A percentile compares a stretch with the other conserved stretches of the same genome.
Conservation (phyloP, 352 stramenopile species). For the Salisapilia sapeloensis region DNA sequence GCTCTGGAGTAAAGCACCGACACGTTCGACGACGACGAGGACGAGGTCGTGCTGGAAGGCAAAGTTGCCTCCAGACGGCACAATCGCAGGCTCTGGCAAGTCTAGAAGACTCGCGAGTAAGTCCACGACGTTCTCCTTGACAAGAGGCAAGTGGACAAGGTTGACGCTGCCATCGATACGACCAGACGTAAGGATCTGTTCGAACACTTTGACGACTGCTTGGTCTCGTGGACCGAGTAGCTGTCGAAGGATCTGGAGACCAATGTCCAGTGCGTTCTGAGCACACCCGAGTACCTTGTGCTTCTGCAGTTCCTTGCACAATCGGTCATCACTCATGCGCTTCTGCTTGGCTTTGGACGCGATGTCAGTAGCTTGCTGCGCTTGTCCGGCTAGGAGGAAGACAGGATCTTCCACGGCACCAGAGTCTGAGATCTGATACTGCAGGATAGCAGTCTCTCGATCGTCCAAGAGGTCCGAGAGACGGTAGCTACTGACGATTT, state of each 20-base stretch:
- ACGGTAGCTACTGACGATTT: constrained; percentile 80
- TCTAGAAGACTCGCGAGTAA: constrained; percentile 72
- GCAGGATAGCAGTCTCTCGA: constrained; percentile 71
- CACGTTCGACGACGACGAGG: constrained; percentile 50
- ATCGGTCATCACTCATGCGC: constrained; percentile 28
- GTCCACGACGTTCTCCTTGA: constrained; percentile 73
- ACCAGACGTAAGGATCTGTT: constrained; percentile 39
- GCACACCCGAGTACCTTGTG: constrained; percentile 49
- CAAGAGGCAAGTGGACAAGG: constrained; percentile 47
- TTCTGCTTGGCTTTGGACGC: constrained; percentile 32
- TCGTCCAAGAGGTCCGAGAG: constrained; percentile 77
- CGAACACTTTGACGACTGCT: constrained; percentile 41
- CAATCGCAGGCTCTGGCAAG: constrained; percentile 53
- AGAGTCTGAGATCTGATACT: constrained; percentile 78
- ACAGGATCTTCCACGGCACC: constrained; percentile 70
- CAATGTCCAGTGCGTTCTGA: constrained; percentile 65
- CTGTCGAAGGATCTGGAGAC: constrained; percentile 65
- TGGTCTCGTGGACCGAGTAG: constrained; percentile 53
- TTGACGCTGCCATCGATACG: constrained; percentile 39
- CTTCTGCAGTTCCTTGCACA: constrained; percentile 63
- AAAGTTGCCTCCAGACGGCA: constrained; percentile 23
- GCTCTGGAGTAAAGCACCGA: constrained; percentile 65
- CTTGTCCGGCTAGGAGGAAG: constrained; percentile 73
- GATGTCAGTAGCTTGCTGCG: constrained; percentile 52
- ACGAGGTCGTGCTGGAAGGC: constrained; percentile 62